Percentiles rank a stretch among this genome's conserved stretches.
Conservation (phyloP, 176 grass and related monocot genomes). For the Triticum monococcum region DNA sequence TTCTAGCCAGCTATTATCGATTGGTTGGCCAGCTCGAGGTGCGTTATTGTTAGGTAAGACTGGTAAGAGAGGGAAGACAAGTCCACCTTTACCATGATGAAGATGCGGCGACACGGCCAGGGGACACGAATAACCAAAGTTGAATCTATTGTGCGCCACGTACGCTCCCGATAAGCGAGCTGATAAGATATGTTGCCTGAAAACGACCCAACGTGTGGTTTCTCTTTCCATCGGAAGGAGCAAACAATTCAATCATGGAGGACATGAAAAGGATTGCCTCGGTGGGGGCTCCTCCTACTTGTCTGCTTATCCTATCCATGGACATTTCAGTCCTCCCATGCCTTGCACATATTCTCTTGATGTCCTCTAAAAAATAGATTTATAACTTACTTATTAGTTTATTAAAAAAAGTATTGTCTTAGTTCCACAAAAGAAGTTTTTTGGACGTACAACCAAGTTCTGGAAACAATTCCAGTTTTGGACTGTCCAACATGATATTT, state of each 20-base stretch:
- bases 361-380: no score
- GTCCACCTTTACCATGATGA: not conserved
- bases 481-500: no score
- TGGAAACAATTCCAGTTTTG: no score
- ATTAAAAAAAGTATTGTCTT: no score
- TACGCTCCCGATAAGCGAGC: not conserved
- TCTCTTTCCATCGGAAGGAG: not conserved
- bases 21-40: not conserved
- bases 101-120: constrained; percentile 25
- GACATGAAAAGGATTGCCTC: not conserved
- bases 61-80: not conserved
- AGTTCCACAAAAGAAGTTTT: no score
- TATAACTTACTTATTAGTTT: no score
- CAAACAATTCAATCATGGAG: not conserved
- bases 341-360: no score
- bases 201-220: not conserved
- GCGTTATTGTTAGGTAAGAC: not conserved
- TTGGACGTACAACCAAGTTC: no score
- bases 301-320: no score
- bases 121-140: not conserved
- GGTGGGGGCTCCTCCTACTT: not conserved
- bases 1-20: not conserved
- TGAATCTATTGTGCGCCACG: not conserved
- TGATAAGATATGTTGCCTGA: not conserved
- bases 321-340: no score